Evolutionary conservation across 2,329 filamentous ascomycete species (phyloP), one percentile per base, ranked within the genome.

Genomic region (Colletotrichum orbiculare): DNA sequence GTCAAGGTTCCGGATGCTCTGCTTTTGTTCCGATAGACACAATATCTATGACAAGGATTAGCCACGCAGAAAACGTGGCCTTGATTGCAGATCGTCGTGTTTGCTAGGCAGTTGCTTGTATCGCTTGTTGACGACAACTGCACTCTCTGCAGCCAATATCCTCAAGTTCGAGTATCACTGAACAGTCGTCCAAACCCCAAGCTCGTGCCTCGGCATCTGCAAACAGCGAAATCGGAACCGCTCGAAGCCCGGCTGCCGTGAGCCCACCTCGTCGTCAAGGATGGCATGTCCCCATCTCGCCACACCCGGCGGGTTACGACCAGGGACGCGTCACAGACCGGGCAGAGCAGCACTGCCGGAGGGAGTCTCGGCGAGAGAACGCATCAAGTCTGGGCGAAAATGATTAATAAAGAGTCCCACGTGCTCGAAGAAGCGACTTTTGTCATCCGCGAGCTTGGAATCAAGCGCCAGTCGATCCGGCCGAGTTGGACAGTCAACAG

Each of bases 261-360:
- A 57, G 42, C 35, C 35, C 45, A 38, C 45, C 35, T 15, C 45
- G 43, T 12, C 3, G 12, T 11, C 54, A 50, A 25, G 34, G 54
- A 41, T 57, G n/a, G 13, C 37, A 34, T 41, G 37, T 42, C 10
- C 37, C 45, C 8, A 49, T 42, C 54, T 57, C 15, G n/a, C 17
- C 11, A 34, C n/a, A 35, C 25, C 54, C 15, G 15, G 13, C 46
- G 37, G n/a, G 37, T 25, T 35, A n/a, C 2, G 1, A 33, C 35
- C 54, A 46, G 25, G 42, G 38, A 57, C 54, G 54, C 54, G 54
- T 57, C 33, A 57, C 45, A 15, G 41, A 49, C 54, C 4, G 15
- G n/a, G 8, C 8, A 15, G 6, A 9, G 1, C 17, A 9, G 1
- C 17, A 38, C 42, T 57, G 45, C 54, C 54, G 54, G 34, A 45